A percentile compares a stretch with the other conserved stretches of the same genome.
These are phyloP conservation scores for Citrullus colocynthis DNA, from an alignment of 306 rosid genomes.

Conservation along the genomic window DNA sequence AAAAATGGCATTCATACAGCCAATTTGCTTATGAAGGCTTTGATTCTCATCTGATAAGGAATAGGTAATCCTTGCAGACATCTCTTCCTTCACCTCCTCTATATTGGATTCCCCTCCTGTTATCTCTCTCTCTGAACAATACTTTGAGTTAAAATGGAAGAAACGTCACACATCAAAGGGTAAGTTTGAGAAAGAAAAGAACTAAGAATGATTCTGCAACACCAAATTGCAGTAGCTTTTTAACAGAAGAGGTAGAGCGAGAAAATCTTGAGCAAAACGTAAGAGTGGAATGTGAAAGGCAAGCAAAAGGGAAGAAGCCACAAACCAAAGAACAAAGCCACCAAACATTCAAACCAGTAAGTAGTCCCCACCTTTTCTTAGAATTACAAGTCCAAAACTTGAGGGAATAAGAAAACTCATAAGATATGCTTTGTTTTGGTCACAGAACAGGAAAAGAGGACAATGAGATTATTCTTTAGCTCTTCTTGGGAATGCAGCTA, in stretches of 20 bases:
- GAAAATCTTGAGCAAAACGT: neutral
- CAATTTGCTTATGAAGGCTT: constrained; percentile 74
- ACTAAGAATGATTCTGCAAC: neutral
- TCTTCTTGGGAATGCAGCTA: neutral
- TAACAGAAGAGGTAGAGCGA: neutral
- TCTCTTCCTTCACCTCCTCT: constrained; percentile 11
- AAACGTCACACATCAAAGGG: neutral
- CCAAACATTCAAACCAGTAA: neutral
- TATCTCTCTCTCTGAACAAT: constrained; percentile 12
- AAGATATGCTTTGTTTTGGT: neutral
- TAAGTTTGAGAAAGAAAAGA: neutral
- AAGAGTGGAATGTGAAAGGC: neutral
- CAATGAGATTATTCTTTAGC: neutral
- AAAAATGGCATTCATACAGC: constrained; percentile 70
- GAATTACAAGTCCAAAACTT: constrained; percentile 7
- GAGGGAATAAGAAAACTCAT: neutral
- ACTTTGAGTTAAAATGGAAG: neutral
- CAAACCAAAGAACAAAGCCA: neutral
- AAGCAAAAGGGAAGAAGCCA: neutral
- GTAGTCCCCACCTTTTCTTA: neutral
- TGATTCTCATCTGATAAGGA: constrained; percentile 44
- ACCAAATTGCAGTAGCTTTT: neutral
- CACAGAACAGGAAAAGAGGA: neutral
- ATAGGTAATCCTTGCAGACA: constrained; percentile 46
- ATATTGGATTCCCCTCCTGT: neutral